A percentile compares a stretch with the other conserved stretches of the same genome.
phyloP scores from a whole-genome alignment of 2,329 filamentous ascomycete species.

The Acrodontium crateriforme region DNA sequence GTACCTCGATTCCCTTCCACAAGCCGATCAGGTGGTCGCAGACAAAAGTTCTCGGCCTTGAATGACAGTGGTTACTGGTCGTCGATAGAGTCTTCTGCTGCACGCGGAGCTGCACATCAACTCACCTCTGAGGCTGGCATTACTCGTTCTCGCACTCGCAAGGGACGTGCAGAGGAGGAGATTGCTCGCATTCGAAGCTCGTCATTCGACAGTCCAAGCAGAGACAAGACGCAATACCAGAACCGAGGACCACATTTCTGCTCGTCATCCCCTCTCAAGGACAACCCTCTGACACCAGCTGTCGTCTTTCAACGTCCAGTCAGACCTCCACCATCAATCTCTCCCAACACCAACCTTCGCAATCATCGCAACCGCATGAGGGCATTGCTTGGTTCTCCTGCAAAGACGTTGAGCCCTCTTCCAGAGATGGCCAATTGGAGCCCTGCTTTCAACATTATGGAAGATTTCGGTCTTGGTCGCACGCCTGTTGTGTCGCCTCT shows the following conservation, averaged over 20 bases:
- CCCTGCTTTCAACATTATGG: slow-evolving; percentile 52
- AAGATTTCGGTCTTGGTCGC: slow-evolving; percentile 42
- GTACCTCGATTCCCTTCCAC: slow-evolving; percentile 46
- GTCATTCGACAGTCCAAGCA: slow-evolving; percentile 82
- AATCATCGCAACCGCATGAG: slow-evolving; percentile 75
- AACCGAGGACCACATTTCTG: slow-evolving; percentile 25
- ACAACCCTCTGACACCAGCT: slow-evolving; percentile 61
- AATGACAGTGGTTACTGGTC: slow-evolving; percentile 97
- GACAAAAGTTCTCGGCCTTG: slow-evolving; percentile 65
- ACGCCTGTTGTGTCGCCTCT: slow-evolving; percentile 25
- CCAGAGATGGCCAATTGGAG: slow-evolving; percentile 45
- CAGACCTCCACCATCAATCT: slow-evolving; percentile 60
- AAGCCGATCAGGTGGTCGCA: slow-evolving; percentile 51
- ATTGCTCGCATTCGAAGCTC: slow-evolving; percentile 87
- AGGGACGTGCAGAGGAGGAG: slow-evolving; percentile 86
- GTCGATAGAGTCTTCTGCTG: slow-evolving; percentile 79
- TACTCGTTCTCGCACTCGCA: slow-evolving; percentile 21
- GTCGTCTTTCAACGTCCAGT: slow-evolving; percentile 62
- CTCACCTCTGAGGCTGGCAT: slow-evolving; percentile 53
- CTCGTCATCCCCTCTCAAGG: slow-evolving; percentile 26
- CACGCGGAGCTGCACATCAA: slow-evolving; percentile 48
- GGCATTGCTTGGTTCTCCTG: slow-evolving; percentile 68
- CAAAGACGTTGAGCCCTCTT: slow-evolving; percentile 40
- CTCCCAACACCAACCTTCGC: slow-evolving; percentile 81
- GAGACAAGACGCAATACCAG: slow-evolving; percentile 38